Conservation (phyloP, 2,329 filamentous ascomycete genomes). For the Coniochaeta hoffmannii region DNA sequence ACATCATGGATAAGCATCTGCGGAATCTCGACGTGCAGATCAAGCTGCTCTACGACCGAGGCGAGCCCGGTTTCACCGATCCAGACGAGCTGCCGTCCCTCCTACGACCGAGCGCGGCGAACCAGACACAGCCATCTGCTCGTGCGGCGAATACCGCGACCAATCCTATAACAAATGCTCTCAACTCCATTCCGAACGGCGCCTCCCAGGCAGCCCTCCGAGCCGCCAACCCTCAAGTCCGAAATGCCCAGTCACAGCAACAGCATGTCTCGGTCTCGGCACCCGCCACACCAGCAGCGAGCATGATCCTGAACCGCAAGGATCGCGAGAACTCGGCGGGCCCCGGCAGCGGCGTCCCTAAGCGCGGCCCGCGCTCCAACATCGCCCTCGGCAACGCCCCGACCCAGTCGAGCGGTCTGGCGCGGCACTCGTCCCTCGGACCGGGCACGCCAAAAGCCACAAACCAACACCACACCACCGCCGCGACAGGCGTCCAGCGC, state of each 20-base stretch:
- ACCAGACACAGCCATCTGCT: constrained; percentile 33
- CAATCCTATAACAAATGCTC: constrained; percentile 26
- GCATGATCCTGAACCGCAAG: constrained; percentile 50
- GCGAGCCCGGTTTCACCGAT: constrained; percentile 54
- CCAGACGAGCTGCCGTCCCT: constrained; percentile 57
- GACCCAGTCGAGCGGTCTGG: constrained; percentile 48
- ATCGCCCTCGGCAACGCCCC: constrained; percentile 39
- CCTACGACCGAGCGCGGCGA: constrained; percentile 49
- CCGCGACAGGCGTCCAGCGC: constrained; percentile 17
- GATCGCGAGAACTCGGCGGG: constrained; percentile 52
- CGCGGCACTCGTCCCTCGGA: constrained; percentile 55
- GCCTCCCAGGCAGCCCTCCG: constrained; percentile 35
- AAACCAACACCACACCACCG: constrained; percentile 12
- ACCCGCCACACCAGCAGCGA: constrained; percentile 52
- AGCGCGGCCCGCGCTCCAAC: constrained; percentile 43
- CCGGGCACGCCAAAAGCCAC: constrained; percentile 52
- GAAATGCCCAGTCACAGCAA: constrained; percentile 39
- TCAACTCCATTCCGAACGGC: constrained; percentile 29
- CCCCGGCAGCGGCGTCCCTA: constrained; percentile 39
- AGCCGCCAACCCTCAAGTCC: constrained; percentile 36
- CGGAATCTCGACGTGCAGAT: constrained; percentile 56
- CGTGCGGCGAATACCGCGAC: constrained; percentile 36
- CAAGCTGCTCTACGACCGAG: constrained; percentile 53
- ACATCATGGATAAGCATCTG: constrained; percentile 54
- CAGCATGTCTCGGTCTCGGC: constrained; percentile 46